phyloP scores from a whole-genome alignment of 169 alveolate genomes.

The Eimeria praecox region DNA sequence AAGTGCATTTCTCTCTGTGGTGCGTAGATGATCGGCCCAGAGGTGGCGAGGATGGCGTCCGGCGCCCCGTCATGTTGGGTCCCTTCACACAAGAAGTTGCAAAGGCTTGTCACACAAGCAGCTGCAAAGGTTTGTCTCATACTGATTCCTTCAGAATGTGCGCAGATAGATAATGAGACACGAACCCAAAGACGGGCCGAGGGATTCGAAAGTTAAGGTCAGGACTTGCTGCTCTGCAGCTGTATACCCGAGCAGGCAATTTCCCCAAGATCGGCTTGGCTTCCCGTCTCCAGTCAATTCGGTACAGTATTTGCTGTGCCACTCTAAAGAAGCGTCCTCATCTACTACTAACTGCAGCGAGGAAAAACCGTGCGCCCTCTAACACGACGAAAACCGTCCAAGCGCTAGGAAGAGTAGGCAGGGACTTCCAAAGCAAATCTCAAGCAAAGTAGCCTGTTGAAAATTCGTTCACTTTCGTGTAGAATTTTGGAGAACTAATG shows the following conservation, averaged over 20 bases:
- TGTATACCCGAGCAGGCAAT: neutral
- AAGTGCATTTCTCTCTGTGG: neutral
- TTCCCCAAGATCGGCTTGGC: neutral
- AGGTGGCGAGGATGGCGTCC: slow-evolving; percentile 63
- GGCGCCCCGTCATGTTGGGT: neutral
- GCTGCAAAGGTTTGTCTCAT: slow-evolving; percentile 1
- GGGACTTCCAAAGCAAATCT: neutral
- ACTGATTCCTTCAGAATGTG: neutral
- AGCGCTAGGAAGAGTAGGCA: neutral
- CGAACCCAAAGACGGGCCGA: neutral
- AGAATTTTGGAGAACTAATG: neutral
- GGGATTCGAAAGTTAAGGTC: neutral
- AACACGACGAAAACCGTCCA: neutral
- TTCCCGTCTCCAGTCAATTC: neutral
- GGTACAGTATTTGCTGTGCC: neutral
- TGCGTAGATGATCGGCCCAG: slow-evolving; percentile 9
- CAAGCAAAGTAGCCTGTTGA: neutral
- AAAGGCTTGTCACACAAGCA: neutral
- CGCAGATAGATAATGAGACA: neutral
- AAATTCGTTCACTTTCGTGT: neutral
- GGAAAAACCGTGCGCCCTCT: neutral
- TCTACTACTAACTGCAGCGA: neutral
- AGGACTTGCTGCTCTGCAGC: neutral
- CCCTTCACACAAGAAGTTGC: slow-evolving; percentile 1
- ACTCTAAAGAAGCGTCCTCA: neutral